Evolutionary conservation across 352 stramenopile species (phyloP).

Genomic region (Pythium pectinolyticum): DNA sequence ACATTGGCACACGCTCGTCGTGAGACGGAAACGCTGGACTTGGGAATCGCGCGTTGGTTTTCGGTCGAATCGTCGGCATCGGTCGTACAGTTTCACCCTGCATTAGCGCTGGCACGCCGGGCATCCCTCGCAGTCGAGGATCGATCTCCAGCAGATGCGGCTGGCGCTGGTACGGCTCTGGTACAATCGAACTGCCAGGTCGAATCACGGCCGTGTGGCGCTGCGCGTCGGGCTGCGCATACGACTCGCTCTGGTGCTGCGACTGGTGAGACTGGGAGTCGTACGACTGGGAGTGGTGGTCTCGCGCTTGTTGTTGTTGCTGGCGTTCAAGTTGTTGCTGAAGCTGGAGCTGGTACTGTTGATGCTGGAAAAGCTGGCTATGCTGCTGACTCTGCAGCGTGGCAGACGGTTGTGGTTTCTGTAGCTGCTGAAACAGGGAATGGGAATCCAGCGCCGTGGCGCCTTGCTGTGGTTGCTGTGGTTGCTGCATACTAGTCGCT

Average conservation of each 20-base stretch:
- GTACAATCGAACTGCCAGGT: constrained; percentile 16
- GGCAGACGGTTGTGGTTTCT: too few relatives aligned
- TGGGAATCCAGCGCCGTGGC: too few relatives aligned
- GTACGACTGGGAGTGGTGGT: too few relatives aligned
- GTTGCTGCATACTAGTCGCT: not conserved
- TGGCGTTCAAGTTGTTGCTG: not conserved
- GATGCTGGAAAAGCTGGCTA: not conserved
- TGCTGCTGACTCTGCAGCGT: constrained; percentile 1
- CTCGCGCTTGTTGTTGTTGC: not conserved
- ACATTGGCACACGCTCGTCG: not conserved
- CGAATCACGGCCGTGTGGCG: constrained; percentile 8
- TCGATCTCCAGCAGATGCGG: constrained; percentile 2
- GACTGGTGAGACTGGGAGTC: too few relatives aligned
- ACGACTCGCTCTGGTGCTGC: not conserved
- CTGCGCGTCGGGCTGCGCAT: not conserved
- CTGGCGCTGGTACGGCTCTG: constrained; percentile 9
- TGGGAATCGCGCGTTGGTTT: not conserved
- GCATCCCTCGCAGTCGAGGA: constrained; percentile 9
- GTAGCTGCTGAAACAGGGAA: too few relatives aligned
- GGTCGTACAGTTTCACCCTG: not conserved
- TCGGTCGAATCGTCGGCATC: not conserved
- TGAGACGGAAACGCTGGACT: not conserved
- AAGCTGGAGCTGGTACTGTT: not conserved
- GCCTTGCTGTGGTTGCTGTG: not conserved
- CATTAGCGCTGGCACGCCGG: not conserved